Base-by-base conservation (phyloP, 352 stramenopile species). In the Hyaloperonospora arabidopsidis region DNA sequence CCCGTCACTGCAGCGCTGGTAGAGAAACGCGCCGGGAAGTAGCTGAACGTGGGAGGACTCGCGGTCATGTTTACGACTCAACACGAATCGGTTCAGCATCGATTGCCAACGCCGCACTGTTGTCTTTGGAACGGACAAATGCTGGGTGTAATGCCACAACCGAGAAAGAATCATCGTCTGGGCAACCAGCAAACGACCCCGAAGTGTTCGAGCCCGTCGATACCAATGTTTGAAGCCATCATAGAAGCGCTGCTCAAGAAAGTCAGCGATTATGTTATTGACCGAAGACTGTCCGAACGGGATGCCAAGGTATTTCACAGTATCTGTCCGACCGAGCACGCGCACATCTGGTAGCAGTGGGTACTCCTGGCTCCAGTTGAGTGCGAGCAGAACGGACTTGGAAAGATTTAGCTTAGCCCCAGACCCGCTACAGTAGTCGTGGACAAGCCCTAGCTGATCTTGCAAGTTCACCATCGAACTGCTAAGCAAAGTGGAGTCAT, bases 141-240 rank as follows among this genome's bases (percentile, higher is more conserved):
- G 39, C 17, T 45, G 17, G 3, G 17, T 45, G 17, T 45, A 43
- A 23, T 57, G 40, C 40, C 40, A 56, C 1, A 56, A 1, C 2
- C 28, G 21, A 1, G 50, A 49, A 22, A 50, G 17, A 25, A 56
- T 35, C 38, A 45, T 17, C 6, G 50, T 38, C 44, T 57, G 50
- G 2, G 48, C 50, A 28, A 57, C 40, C 15, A 57, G n/a, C 28
- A 35, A 12, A 11, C 50, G 25, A 15, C 50, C 50, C 2, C 36
- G 18, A 38, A 57, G 25, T 28, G 50, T 50, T n/a, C 50, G 7
- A 5, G 40, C 50, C 18, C 50, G 17, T n/a, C 25, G 40, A 5
- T 57, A 23, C 43, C 43, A 58, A 7, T 45, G 2, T 15, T 45
- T 23, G 15, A 51, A 39, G 0, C 34, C 19, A 5, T 14, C 8